Conservation (phyloP, 2,329 filamentous ascomycete species). For the Ophiostoma piceae region DNA sequence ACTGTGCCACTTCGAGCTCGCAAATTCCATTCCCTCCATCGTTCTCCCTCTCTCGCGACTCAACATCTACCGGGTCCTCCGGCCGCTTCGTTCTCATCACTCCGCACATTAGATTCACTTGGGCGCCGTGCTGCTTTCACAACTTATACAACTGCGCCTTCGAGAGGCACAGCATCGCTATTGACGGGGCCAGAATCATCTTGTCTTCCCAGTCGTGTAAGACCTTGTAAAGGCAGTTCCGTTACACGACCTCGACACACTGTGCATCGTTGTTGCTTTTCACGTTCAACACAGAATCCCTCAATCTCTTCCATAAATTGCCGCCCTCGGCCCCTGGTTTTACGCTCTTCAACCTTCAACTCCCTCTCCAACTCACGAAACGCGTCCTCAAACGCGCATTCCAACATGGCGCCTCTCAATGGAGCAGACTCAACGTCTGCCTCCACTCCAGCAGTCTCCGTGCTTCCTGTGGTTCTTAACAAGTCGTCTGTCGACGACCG, state of each 20-base stretch:
- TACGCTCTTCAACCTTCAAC: not conserved
- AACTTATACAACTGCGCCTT: slow-evolving; percentile 7
- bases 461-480: slow-evolving; percentile 66
- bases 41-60: not conserved
- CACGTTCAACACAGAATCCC: not conserved
- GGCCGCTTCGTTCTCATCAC: not conserved
- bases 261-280: not conserved
- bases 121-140: slow-evolving; percentile 16
- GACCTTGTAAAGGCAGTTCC: not conserved
- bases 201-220: not conserved
- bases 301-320: not conserved
- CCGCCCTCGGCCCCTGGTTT: not conserved
- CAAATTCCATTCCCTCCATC: not conserved
- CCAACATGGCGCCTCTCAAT: slow-evolving; percentile 15
- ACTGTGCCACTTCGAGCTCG: not conserved
- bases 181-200: not conserved
- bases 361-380: not conserved
- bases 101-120: not conserved
- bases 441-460: not conserved
- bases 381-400: not conserved
- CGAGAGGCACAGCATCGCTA: slow-evolving; percentile 16
- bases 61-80: not conserved
- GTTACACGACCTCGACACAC: slow-evolving; percentile 14
- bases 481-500: slow-evolving; percentile 81
- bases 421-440: not conserved